phyloP scores from a whole-genome alignment of 1,139 yeast species.

The Sugiyamaella neomexicana region DNA sequence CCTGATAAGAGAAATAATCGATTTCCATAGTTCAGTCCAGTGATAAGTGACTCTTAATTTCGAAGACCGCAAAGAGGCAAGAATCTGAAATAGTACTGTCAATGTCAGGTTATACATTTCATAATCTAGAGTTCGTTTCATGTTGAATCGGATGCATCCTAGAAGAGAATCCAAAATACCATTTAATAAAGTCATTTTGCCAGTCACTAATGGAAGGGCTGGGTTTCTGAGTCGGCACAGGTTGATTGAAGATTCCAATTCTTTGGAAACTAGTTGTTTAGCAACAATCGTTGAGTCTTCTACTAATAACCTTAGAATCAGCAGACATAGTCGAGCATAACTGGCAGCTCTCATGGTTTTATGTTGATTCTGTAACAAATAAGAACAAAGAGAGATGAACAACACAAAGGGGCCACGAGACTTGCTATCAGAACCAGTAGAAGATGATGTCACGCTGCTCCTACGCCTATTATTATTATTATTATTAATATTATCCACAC shows the following conservation, averaged over 20 bases:
- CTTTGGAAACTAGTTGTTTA: constrained; percentile 26
- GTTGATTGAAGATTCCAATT: constrained; percentile 22
- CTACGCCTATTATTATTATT: neutral
- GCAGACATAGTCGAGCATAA: constrained; percentile 38
- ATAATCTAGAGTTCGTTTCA: constrained; percentile 37
- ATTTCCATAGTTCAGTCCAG: constrained; percentile 45
- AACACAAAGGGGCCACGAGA: constrained; percentile 30
- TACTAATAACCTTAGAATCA: constrained; percentile 37
- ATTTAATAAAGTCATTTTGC: constrained; percentile 35
- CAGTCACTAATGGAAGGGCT: constrained; percentile 31
- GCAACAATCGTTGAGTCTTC: constrained; percentile 35
- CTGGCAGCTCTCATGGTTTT: constrained; percentile 32
- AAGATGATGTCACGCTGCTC: no score
- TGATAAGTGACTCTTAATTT: constrained; percentile 35
- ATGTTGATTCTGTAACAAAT: constrained; percentile 38
- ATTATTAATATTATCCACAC: neutral
- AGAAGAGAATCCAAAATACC: constrained; percentile 41
- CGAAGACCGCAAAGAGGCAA: constrained; percentile 30
- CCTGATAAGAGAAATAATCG: constrained; percentile 36
- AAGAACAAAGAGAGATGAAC: constrained; percentile 39
- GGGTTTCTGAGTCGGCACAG: constrained; percentile 37
- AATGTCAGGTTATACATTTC: constrained; percentile 37
- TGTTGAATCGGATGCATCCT: constrained; percentile 38
- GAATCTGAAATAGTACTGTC: constrained; percentile 32
- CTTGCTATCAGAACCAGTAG: neutral